phyloP scores from a whole-genome alignment of 768 basidiomycete genomes.

The Clitopilus passeckerianus region DNA sequence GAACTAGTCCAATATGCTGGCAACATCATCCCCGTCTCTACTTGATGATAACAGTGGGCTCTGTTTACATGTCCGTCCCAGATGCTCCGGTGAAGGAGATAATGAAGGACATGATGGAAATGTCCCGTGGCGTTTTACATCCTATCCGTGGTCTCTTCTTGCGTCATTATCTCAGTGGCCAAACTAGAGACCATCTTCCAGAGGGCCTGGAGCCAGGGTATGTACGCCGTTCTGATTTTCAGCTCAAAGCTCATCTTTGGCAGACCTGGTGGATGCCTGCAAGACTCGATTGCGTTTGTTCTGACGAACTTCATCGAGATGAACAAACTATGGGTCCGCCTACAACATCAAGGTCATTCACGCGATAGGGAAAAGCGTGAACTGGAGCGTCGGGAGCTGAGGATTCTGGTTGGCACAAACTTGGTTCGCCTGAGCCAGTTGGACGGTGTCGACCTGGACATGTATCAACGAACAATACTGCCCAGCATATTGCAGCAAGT shows the following conservation, averaged over 20 bases:
- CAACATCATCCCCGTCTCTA: constrained; percentile 90
- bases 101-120: constrained; percentile 99
- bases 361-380: constrained; percentile 97
- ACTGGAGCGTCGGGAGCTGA: constrained; percentile 89
- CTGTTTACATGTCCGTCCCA: constrained; percentile 97
- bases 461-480: constrained; percentile 83
- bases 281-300: constrained; percentile 94
- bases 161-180: constrained; percentile 93
- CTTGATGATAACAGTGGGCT: constrained; percentile 99
- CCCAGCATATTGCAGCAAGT: constrained; percentile 95
- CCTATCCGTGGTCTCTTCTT: constrained; percentile 96
- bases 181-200: constrained; percentile 94
- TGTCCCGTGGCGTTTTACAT: constrained; percentile 95
- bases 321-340: constrained; percentile 99
- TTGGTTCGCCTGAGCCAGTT: constrained; percentile 93
- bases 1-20: constrained; percentile 99
- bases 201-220: constrained; percentile 82
- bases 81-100: constrained; percentile 98
- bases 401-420: constrained; percentile 97
- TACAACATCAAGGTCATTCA: constrained; percentile 97
- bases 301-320: constrained; percentile 99
- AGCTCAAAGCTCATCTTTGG: not conserved
- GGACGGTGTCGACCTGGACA: constrained; percentile 92
- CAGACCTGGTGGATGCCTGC: constrained; percentile 84
- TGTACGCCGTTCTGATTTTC: constrained; percentile 16